Evolutionary conservation across 2,329 filamentous ascomycete genomes (phyloP), one percentile per base, ranked within the genome.

Genomic region (Phialophora verrucosa): DNA sequence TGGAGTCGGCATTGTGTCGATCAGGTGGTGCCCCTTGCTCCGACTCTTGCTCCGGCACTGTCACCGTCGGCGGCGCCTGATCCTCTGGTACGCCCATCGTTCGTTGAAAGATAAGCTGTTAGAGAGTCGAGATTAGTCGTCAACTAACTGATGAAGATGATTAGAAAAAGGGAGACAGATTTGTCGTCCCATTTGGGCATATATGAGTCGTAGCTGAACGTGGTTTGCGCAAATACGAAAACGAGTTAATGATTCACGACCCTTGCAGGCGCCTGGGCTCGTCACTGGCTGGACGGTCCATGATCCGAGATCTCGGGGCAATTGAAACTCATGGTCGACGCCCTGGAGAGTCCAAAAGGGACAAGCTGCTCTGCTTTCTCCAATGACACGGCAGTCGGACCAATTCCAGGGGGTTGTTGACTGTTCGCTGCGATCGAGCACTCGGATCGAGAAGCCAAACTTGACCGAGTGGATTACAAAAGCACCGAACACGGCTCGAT

Each of bases 81-180:
- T 53, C 47, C n/a, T 61, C 49, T 61, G 59, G 12, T 3, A 61
- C 47, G 25, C 47, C 59, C 59, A 61, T 61, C 25, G 49, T 27
- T 4, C 51, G 1, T 2, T n/a, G 0, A 35, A 10, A 17, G 14
- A n/a, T 25, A 35, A 25, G 11, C 38, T 20, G 14, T 20, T 23
- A 50, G 8, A 20, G 25, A 59, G 12, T 12, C 42, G 6, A 51
- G 38, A n/a, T 54, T 12, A 61, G 49, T 32, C 20, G 8, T 8
- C 17, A n/a, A 23, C 54, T 49, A n/a, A 61, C 23, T n/a, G 23
- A 10, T 35, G 23, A 12, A 5, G 6, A 54, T 61, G 23, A 49
- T n/a, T 55, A 35, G 53, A 35, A 31, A 31, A 20, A n/a, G 27
- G 17, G 17, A 55, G 25, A 35, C 17, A 55, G 3, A 29, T 10